Base-by-base conservation (phyloP, 192 early-diverging fungal species). In the Dissophora globulifera region DNA sequence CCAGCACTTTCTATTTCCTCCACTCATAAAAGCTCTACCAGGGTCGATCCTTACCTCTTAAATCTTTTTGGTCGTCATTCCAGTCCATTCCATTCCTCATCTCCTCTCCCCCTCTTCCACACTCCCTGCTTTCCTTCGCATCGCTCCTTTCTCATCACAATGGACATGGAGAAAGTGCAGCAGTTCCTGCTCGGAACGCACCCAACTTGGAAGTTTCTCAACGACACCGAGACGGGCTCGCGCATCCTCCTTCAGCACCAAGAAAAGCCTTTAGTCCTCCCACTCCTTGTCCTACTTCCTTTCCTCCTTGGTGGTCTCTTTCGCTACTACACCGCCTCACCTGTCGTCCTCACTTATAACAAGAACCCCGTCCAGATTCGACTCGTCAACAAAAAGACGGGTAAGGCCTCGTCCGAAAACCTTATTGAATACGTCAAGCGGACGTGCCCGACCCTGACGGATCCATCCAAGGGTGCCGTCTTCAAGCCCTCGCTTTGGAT, bases 401-500 rank as follows among this genome's bases (percentile, higher is more conserved):
- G 72, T 26, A 66, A 62, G 30, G 19, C 43, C 32, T n/a, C 33
- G 12, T 25, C 19, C 3, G 63, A 66, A 43, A 56, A 62, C n/a
- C 46, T 67, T 31, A 64, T 76, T 22, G 63, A 76, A 3, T 76
- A 76, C 47, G 55, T 76, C 35, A 54, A 32, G 27, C 26, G 42
- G 22, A 76, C 60, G 15, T 76, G 72, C 41, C 72, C 72, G n/a
- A 64, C 72, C 11, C 72, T 76, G 46, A 56, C 43, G 17, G 72
- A 76, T 41, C 62, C 53, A 15, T 45, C 45, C 59, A 62, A 50
- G 33, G 42, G 51, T n/a, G 69, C 72, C 0, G 29, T 61, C 27
- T 76, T 62, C 51, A 66, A 53, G 41, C 93, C 95, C 3, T 92
- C 92, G 10, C 64, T 72, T 20, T 92, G 86, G 69, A 84, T 98